phyloP scores from a whole-genome alignment of 805 yeast genomes.

The Aciculoconidium aculeatum region DNA sequence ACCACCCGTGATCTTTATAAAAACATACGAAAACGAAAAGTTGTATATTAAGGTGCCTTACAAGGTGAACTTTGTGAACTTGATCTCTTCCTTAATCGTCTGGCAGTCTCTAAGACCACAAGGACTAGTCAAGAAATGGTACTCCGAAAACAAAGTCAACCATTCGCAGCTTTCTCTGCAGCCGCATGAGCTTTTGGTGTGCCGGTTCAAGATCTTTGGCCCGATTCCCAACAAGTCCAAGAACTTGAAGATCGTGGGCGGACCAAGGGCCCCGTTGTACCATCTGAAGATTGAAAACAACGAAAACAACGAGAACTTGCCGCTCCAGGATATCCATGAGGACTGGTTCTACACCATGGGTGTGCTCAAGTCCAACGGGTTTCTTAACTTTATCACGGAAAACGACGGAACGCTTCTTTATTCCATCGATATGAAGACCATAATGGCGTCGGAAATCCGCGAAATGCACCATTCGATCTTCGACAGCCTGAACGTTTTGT shows the following conservation, averaged over 20 bases:
- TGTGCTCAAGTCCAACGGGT: conserved; percentile 58
- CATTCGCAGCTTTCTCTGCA: conserved; percentile 14
- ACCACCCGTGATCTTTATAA: conserved; percentile 38
- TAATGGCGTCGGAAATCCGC: conserved; percentile 58
- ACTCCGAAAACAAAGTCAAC: conserved; percentile 31
- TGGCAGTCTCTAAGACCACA: conserved; percentile 53
- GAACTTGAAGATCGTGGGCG: conserved; percentile 30
- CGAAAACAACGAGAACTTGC: conserved; percentile 3
- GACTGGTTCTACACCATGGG: conserved; percentile 76
- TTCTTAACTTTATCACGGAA: conserved; percentile 53
- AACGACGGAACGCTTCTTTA: conserved; percentile 58
- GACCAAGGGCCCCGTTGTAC: conserved; percentile 33
- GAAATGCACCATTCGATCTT: conserved; percentile 59
- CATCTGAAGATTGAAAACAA: conserved; percentile 11
- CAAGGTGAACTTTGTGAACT: conserved; percentile 33
- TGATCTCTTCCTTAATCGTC: conserved; percentile 42
- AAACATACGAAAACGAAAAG: conserved; percentile 34
- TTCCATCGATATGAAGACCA: conserved; percentile 47
- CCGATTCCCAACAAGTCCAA: conserved; percentile 44
- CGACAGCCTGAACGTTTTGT: conserved; percentile 53
- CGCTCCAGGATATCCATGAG: conserved; percentile 26
- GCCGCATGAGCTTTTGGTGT: conserved; percentile 45
- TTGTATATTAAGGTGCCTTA: conserved; percentile 32
- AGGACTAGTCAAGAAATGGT: conserved; percentile 54
- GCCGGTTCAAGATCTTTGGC: conserved; percentile 62